A percentile compares a stretch with the other conserved stretches of the same genome.
These are phyloP conservation scores for Tricholoma flavovirens DNA, from an alignment of 768 basidiomycete genomes.

Conservation along the genomic window DNA sequence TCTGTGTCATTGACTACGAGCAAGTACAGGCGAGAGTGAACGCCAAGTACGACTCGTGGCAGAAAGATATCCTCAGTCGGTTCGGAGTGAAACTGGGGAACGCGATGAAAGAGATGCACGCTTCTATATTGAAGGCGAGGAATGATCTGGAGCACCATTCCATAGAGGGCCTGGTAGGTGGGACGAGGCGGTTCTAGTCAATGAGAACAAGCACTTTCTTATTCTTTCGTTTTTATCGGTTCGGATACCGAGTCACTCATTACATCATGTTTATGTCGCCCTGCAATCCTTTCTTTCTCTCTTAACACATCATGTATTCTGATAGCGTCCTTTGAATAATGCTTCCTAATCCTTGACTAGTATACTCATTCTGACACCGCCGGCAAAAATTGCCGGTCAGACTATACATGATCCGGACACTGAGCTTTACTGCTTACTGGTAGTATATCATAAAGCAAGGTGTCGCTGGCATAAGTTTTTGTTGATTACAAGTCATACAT, in stretches of 20 bases:
- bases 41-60: conserved; percentile 98
- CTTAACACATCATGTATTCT: background rate
- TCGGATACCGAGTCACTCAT: conserved; percentile 4
- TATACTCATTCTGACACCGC: too few species aligned
- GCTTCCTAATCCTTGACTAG: background rate
- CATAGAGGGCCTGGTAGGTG: conserved; percentile 81
- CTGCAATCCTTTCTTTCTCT: background rate
- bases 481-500: too few species aligned
- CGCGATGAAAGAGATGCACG: conserved; percentile 98
- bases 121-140: conserved; percentile 84
- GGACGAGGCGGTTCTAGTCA: conserved; percentile 46
- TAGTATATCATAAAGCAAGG: too few species aligned
- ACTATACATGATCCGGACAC: too few species aligned
- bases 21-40: conserved; percentile 97
- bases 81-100: conserved; percentile 92
- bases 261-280: background rate
- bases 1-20: conserved; percentile 95
- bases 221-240: background rate
- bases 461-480: too few species aligned
- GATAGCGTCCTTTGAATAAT: background rate
- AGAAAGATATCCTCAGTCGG: conserved; percentile 86
- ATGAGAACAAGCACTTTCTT: background rate
- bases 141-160: conserved; percentile 96
- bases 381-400: too few species aligned
- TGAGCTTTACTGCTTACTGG: too few species aligned